These are phyloP conservation scores for Anaeramoeba flamelloides DNA, from an alignment of 78 protist genomes.

Conservation along the genomic window DNA sequence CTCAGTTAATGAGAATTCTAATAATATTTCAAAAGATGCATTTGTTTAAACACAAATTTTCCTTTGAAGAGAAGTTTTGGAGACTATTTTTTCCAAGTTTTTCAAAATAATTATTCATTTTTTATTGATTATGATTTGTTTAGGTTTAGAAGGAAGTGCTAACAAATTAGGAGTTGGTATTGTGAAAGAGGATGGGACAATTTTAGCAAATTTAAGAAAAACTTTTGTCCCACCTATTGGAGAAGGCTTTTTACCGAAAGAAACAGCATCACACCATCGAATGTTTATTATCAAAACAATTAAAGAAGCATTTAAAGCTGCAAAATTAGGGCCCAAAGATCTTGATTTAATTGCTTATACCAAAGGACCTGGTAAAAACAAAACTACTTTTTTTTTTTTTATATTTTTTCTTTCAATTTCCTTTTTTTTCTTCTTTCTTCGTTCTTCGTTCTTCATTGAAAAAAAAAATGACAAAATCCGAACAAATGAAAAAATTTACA, in stretches of 20 bases:
- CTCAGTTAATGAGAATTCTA: too few species aligned
- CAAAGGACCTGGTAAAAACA: slow-evolving; percentile 59
- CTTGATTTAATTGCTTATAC: slow-evolving; percentile 56
- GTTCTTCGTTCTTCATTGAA: too few species aligned
- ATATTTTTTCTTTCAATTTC: too few species aligned
- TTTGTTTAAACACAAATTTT: too few species aligned
- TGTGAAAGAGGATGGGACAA: slow-evolving; percentile 70
- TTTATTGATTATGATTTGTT: not conserved
- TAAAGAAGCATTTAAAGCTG: slow-evolving; percentile 39
- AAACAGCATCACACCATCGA: slow-evolving; percentile 62
- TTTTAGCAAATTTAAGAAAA: slow-evolving; percentile 70
- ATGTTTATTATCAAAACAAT: slow-evolving; percentile 14
- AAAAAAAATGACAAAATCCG: too few species aligned
- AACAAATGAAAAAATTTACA: too few species aligned
- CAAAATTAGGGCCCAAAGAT: slow-evolving; percentile 20
- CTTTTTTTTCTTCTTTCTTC: too few species aligned
- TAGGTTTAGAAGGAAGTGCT: slow-evolving; percentile 95
- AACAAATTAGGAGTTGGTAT: slow-evolving; percentile 95
- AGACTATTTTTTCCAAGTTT: not conserved
- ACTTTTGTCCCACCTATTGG: slow-evolving; percentile 94
- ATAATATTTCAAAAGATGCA: too few species aligned
- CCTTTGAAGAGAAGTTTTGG: not conserved
- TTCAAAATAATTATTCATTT: not conserved
- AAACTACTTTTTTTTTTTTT: too few species aligned
- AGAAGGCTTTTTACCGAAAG: slow-evolving; percentile 83